Conservation (phyloP, 2,329 filamentous ascomycete species). For the Colletotrichum sp. region DNA sequence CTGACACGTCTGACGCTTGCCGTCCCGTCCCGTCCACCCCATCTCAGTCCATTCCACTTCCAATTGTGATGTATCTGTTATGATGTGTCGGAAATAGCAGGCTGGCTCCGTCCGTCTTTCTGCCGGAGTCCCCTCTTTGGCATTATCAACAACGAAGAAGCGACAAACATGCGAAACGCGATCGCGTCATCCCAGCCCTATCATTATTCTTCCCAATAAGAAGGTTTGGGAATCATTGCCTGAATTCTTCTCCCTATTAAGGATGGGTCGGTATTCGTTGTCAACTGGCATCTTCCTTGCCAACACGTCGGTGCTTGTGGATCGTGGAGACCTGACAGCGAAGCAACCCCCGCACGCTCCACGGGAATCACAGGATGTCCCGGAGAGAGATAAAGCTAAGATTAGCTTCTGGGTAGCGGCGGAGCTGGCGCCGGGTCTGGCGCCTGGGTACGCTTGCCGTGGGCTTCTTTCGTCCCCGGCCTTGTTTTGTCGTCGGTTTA, state of each 20-base stretch:
- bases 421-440: not conserved
- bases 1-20: not conserved
- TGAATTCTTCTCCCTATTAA: not conserved
- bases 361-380: not conserved
- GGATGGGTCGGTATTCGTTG: not conserved
- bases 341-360: not conserved
- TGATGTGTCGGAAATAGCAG: not conserved
- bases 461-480: not conserved
- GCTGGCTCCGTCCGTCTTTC: not conserved
- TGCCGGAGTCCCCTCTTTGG: not conserved
- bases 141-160: not conserved
- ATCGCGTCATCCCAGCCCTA: not conserved
- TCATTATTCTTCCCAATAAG: not conserved
- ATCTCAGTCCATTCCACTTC: not conserved
- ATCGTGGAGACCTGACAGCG: not conserved
- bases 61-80: not conserved
- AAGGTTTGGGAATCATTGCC: accelerated
- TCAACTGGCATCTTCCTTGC: not conserved
- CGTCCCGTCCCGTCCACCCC: not conserved
- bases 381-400: not conserved
- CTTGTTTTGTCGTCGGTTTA: not conserved
- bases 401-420: not conserved
- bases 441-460: not conserved
- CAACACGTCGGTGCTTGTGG: not conserved
- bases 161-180: not conserved